Evolutionary conservation across 371 early-diverging fungal genomes (phyloP).

Genomic region (Mucor circinelloides): DNA sequence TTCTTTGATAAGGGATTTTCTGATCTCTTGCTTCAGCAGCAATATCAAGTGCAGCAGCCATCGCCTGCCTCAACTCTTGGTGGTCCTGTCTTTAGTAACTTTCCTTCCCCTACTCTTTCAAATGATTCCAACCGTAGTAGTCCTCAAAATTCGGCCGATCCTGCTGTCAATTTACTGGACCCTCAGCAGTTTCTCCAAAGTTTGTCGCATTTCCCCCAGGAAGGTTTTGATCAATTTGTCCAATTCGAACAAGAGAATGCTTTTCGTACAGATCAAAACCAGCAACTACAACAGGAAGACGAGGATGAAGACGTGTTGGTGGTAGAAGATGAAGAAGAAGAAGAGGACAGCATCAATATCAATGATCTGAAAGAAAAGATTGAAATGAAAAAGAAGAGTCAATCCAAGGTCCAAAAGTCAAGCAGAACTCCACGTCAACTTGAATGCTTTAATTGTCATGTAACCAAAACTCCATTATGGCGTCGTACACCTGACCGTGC

Average conservation of each 20-base stretch:
- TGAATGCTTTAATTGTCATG: constrained; percentile 79
- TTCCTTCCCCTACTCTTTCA: constrained; percentile 20
- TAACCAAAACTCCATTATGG: constrained; percentile 83
- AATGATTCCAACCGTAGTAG: constrained; percentile 14
- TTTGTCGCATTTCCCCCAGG: constrained; percentile 8
- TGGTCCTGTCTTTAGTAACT: constrained; percentile 25
- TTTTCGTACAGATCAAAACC: not conserved
- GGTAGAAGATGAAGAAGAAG: not conserved
- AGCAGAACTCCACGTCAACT: constrained; percentile 44
- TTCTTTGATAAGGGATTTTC: constrained; percentile 17
- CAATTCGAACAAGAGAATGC: constrained; percentile 14
- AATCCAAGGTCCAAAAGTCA: not conserved
- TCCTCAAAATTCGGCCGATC: not conserved
- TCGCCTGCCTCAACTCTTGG: constrained; percentile 23
- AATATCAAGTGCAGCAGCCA: not conserved
- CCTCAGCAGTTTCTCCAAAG: not conserved
- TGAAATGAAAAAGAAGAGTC: constrained; percentile 3
- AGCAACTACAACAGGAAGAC: not conserved
- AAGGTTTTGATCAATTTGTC: constrained; percentile 18
- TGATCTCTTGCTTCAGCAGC: constrained; percentile 17
- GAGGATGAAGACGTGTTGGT: constrained; percentile 2
- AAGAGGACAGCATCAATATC: not conserved
- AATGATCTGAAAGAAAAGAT: constrained; percentile 9
- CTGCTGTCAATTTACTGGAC: not conserved
- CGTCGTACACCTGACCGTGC: constrained; percentile 75